These are phyloP conservation scores for Xerophyta viscosa DNA, from an alignment of 106 monocot genomes.

Conservation along the genomic window DNA sequence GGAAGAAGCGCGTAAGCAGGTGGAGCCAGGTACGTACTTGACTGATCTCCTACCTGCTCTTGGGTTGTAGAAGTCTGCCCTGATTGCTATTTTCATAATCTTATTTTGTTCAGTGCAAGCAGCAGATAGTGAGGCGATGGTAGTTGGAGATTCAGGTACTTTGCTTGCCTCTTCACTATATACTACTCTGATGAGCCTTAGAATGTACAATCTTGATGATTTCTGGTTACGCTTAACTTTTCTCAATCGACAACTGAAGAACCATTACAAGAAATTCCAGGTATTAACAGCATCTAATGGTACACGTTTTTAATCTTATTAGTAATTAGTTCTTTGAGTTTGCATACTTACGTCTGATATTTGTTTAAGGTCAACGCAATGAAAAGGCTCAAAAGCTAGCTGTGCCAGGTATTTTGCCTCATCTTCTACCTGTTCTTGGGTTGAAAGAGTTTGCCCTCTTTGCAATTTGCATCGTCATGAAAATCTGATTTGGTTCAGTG, in stretches of 20 bases:
- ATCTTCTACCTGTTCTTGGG: no score
- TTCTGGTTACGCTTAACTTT: neutral
- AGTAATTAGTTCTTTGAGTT: neutral
- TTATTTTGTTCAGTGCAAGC: no score
- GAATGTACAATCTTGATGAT: neutral
- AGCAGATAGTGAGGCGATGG: no score
- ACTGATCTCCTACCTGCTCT: neutral
- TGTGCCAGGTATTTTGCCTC: no score
- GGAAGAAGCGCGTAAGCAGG: no score
- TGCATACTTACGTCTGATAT: neutral
- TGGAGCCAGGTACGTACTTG: no score
- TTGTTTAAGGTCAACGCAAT: no score
- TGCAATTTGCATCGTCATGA: no score
- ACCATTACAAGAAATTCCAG: neutral
- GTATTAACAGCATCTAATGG: no score
- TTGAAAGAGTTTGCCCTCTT: no score
- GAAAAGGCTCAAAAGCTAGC: no score
- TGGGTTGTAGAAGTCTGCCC: neutral
- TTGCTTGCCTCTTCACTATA: neutral
- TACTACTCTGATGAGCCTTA: neutral
- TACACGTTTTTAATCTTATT: neutral
- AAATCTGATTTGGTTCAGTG: no score
- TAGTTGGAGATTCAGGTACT: neutral
- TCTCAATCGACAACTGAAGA: neutral
- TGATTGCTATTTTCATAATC: neutral